Conservation (phyloP, 2,329 filamentous ascomycete species). For the Monilinia laxa region DNA sequence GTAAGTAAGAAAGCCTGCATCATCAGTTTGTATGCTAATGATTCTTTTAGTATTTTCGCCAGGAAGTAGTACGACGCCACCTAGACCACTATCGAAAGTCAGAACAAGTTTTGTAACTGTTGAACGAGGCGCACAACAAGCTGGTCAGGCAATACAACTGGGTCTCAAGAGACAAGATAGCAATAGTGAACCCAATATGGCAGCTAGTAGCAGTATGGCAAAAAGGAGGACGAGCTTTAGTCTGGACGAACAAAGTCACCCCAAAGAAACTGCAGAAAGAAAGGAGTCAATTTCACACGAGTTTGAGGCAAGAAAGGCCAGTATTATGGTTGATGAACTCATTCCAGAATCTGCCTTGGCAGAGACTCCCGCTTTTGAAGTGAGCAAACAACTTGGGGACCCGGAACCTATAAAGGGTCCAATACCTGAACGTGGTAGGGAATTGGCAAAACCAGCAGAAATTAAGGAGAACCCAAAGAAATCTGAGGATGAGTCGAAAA, state of each 20-base stretch:
- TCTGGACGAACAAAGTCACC: slow-evolving; percentile 34
- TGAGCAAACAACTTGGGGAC: slow-evolving; percentile 29
- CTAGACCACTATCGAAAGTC: slow-evolving; percentile 70
- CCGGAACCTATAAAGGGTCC: slow-evolving; percentile 24
- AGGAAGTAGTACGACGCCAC: slow-evolving; percentile 45
- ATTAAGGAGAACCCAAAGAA: slow-evolving; percentile 25
- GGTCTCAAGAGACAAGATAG: slow-evolving; percentile 44
- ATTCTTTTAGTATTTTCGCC: slow-evolving; percentile 28
- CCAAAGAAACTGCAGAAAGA: slow-evolving; percentile 31
- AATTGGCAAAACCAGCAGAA: slow-evolving; percentile 26
- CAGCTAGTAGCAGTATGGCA: slow-evolving; percentile 28
- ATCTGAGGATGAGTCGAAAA: slow-evolving; percentile 8
- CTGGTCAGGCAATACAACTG: slow-evolving; percentile 41
- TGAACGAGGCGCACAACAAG: slow-evolving; percentile 49
- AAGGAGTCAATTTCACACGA: slow-evolving; percentile 36
- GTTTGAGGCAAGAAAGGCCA: slow-evolving; percentile 34
- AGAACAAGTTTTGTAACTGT: slow-evolving; percentile 74
- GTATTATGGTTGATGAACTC: slow-evolving; percentile 32
- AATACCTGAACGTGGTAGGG: slow-evolving; percentile 22
- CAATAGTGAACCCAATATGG: slow-evolving; percentile 27
- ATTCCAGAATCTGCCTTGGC: slow-evolving; percentile 37
- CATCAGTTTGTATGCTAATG: slow-evolving; percentile 24
- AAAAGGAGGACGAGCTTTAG: slow-evolving; percentile 38
- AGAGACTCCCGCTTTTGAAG: slow-evolving; percentile 32
- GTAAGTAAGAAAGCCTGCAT: slow-evolving; percentile 42